Conservation (phyloP, 225 moss, liverwort and hornwort genomes). For the Physcomitrium patens region DNA sequence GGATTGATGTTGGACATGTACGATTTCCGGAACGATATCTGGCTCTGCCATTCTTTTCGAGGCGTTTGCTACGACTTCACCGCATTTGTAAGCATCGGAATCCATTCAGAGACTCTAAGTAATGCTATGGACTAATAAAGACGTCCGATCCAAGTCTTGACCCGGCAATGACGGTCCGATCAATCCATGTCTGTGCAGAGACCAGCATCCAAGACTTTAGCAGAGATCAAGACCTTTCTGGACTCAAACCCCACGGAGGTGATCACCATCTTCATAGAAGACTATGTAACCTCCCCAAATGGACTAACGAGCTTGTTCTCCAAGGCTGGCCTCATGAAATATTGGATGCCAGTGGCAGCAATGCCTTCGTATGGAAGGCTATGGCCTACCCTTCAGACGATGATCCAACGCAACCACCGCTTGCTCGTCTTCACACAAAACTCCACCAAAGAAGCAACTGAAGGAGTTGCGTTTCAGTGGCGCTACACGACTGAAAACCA, state of each 20-base stretch:
- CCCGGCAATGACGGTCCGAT: no score
- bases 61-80: slow-evolving; percentile 71
- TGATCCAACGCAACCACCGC: slow-evolving; percentile 60
- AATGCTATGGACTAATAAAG: not conserved
- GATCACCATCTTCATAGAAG: slow-evolving; percentile 86
- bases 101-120: not conserved
- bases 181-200: slow-evolving; percentile 42
- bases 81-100: slow-evolving; percentile 63
- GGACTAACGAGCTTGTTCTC: slow-evolving; percentile 66
- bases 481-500: slow-evolving; percentile 55
- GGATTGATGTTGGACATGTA: slow-evolving; percentile 87
- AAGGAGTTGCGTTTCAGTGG: slow-evolving; percentile 61
- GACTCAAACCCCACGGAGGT: slow-evolving; percentile 71
- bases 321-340: slow-evolving; percentile 58
- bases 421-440: slow-evolving; percentile 55
- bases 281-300: slow-evolving; percentile 63
- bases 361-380: slow-evolving; percentile 62
- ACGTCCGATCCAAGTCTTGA: not conserved
- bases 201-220: slow-evolving; percentile 63
- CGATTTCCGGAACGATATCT: slow-evolving; percentile 70
- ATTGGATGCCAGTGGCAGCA: slow-evolving; percentile 65
- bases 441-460: slow-evolving; percentile 43
- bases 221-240: slow-evolving; percentile 67
- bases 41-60: slow-evolving; percentile 89
- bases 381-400: slow-evolving; percentile 78